These are phyloP conservation scores for Russula olivacea DNA, from an alignment of 768 basidiomycete species.

Conservation along the genomic window DNA sequence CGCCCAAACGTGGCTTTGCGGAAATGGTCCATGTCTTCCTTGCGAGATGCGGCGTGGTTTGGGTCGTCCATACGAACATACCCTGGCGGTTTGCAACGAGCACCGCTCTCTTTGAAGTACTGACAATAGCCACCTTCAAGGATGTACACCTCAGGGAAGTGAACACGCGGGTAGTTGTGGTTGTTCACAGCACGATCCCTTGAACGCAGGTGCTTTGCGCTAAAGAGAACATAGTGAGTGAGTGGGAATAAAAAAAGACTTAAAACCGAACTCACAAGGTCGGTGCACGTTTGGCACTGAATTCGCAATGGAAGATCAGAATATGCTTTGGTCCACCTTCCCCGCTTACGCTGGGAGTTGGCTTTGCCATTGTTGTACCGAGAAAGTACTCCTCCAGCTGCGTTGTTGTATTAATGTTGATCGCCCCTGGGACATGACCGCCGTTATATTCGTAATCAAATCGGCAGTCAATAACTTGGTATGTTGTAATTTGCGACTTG, in stretches of 20 bases:
- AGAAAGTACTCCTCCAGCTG: conserved; percentile 81
- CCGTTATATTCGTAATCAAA: conserved; percentile 96
- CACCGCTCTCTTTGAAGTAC: conserved; percentile 65
- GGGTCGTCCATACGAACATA: conserved; percentile 98
- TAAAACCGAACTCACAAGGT: conserved; percentile 69
- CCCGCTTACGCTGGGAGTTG: conserved; percentile 67
- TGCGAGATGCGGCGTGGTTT: conserved; percentile 67
- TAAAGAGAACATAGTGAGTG: conserved; percentile 30
- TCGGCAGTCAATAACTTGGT: conserved; percentile 88
- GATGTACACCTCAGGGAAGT: conserved; percentile 95
- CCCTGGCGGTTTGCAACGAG: conserved; percentile 70
- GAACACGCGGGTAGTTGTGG: conserved; percentile 83
- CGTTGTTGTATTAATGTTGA: conserved; percentile 81
- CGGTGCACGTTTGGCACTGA: conserved; percentile 90
- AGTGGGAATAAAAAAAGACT: neutral
- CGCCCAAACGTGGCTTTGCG: conserved; percentile 83
- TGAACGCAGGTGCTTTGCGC: conserved; percentile 89
- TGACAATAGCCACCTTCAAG: conserved; percentile 93
- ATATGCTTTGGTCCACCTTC: conserved; percentile 71
- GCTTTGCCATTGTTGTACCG: conserved; percentile 46
- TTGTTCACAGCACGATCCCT: conserved; percentile 87
- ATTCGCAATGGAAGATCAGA: conserved; percentile 97
- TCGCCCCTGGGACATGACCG: conserved; percentile 86
- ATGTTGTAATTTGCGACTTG: conserved; percentile 56
- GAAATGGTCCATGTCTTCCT: conserved; percentile 87